phyloP scores from a whole-genome alignment of 768 basidiomycete genomes.

The Podaxis rugospora region DNA sequence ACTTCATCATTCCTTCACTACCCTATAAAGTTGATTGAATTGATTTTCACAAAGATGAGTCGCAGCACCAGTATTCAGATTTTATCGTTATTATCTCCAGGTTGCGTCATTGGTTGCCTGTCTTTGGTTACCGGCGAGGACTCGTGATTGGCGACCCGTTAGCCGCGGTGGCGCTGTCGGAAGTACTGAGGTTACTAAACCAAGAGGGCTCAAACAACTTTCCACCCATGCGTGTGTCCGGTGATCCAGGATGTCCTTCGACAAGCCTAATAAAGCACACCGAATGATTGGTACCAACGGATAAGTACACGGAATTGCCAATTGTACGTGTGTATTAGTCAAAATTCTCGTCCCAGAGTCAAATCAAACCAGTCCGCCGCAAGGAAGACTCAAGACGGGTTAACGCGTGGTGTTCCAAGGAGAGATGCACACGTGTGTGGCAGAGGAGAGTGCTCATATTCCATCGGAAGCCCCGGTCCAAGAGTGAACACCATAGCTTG shows the following conservation, averaged over 20 bases:
- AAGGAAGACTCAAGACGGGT: background rate
- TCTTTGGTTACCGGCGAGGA: conserved; percentile 1
- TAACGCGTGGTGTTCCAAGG: background rate
- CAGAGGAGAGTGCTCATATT: background rate
- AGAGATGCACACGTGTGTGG: background rate
- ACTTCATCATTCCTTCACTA: background rate
- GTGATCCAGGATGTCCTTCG: background rate
- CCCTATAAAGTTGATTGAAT: background rate
- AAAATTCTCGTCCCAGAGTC: background rate
- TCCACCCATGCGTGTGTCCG: background rate
- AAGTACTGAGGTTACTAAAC: background rate
- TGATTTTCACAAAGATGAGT: background rate
- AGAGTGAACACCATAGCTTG: background rate
- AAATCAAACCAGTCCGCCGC: background rate
- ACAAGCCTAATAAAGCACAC: background rate
- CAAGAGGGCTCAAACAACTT: background rate
- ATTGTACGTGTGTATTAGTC: background rate
- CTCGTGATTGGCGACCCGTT: conserved; percentile 1
- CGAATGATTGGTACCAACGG: background rate
- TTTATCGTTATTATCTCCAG: background rate
- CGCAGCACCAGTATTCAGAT: background rate
- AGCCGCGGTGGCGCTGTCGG: conserved; percentile 1
- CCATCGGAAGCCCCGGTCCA: background rate
- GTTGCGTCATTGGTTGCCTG: background rate
- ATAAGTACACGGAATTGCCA: background rate